Evolutionary conservation across 1,284 basidiomycete species (phyloP).

Genomic region (Abortiporus biennis): DNA sequence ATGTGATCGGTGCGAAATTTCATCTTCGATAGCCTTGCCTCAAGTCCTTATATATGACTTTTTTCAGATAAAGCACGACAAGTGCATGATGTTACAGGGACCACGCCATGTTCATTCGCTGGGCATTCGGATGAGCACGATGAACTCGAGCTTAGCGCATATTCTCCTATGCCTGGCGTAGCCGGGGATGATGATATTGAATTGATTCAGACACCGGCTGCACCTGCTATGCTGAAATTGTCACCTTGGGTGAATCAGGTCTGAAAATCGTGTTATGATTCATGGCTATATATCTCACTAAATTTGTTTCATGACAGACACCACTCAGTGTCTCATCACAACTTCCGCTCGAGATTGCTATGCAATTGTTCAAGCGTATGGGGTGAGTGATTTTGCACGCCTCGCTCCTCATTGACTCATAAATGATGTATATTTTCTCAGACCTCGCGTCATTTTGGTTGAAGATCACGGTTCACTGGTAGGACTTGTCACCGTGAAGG

Average conservation of each 20-base stretch:
- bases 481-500: conserved; percentile 94
- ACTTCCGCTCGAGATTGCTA: conserved; percentile 91
- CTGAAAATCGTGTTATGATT: conserved; percentile 19
- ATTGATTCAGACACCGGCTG: conserved; percentile 52
- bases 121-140: conserved; percentile 36
- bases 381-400: conserved; percentile 55
- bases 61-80: conserved; percentile 64
- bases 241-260: conserved; percentile 94
- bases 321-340: conserved; percentile 92
- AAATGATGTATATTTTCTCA: conserved; percentile 25
- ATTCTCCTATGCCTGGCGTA: conserved; percentile 45
- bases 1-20: conserved; percentile 69
- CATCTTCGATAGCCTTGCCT: background rate
- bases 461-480: conserved; percentile 78
- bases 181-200: conserved; percentile 66
- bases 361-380: conserved; percentile 94
- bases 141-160: conserved; percentile 18
- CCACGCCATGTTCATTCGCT: conserved; percentile 71
- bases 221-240: conserved; percentile 63
- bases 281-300: conserved; percentile 1
- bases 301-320: conserved; percentile 44
- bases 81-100: conserved; percentile 51
- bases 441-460: conserved; percentile 91
- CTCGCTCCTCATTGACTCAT: background rate
- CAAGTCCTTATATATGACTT: background rate